phyloP scores from a whole-genome alignment of 805 yeast genomes.

The Jamesozyma rosinii region DNA sequence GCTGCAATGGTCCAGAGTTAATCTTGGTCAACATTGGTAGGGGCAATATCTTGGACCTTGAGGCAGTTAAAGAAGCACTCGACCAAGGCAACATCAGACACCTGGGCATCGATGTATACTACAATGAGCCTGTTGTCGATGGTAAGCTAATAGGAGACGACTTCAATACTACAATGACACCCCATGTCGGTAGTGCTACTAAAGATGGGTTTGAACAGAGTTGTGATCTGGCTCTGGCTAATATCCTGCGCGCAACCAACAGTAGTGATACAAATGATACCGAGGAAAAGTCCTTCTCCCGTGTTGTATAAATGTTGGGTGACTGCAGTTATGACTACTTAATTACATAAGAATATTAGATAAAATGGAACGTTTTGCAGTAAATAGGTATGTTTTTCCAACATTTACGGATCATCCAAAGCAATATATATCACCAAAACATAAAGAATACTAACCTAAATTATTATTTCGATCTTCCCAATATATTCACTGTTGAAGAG shows the following conservation, averaged over 20 bases:
- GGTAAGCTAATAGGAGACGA: constrained; percentile 13
- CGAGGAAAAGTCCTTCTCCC: background rate
- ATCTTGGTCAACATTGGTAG: constrained; percentile 50
- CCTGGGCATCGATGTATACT: constrained; percentile 55
- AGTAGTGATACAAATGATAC: background rate
- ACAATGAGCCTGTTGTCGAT: constrained; percentile 42
- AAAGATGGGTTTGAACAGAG: constrained; percentile 37
- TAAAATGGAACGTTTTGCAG: no score
- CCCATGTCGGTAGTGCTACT: constrained; percentile 57
- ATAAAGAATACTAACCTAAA: no score
- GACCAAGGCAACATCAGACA: constrained; percentile 40
- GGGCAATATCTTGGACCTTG: constrained; percentile 46
- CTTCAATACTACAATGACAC: constrained; percentile 39
- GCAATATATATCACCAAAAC: no score
- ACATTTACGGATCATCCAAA: no score
- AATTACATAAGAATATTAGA: no score
- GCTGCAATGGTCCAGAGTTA: constrained; percentile 15
- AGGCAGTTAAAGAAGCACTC: constrained; percentile 38
- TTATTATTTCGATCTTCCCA: no score
- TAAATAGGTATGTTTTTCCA: no score
- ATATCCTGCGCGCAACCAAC: constrained; percentile 10
- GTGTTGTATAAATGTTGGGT: constrained; percentile 4
- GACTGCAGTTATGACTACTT: no score
- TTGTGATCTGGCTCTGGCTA: constrained; percentile 28
- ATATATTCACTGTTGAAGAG: no score